Percentiles rank a stretch among this genome's conserved stretches.
These are phyloP conservation scores for Alternaria postmessia DNA, from an alignment of 2,329 filamentous ascomycete species.

Conservation along the genomic window DNA sequence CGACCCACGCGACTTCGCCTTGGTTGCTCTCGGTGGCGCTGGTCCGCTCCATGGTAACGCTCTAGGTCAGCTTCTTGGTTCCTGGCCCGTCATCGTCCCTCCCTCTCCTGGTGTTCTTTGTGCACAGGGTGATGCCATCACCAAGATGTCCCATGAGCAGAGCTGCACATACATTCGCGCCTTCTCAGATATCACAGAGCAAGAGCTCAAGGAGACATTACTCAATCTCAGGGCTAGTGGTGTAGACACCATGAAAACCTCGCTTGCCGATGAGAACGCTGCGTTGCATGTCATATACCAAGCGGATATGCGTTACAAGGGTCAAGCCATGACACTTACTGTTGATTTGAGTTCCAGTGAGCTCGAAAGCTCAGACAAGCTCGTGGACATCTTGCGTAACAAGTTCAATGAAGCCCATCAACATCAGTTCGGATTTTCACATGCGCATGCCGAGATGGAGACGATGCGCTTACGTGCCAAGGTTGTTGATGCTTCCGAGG, in stretches of 20 bases:
- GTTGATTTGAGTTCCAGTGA: slow-evolving; percentile 49
- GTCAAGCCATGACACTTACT: slow-evolving; percentile 52
- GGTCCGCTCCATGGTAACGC: slow-evolving; percentile 62
- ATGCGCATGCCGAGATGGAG: slow-evolving; percentile 57
- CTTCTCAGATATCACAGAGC: slow-evolving; percentile 47
- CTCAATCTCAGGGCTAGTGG: slow-evolving; percentile 49
- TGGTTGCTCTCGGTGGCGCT: slow-evolving; percentile 61
- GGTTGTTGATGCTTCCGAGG: slow-evolving; percentile 54
- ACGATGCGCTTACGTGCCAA: slow-evolving; percentile 59
- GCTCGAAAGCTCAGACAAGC: slow-evolving; percentile 39
- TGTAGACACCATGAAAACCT: slow-evolving; percentile 50
- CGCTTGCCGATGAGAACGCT: slow-evolving; percentile 44
- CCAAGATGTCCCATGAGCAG: slow-evolving; percentile 58
- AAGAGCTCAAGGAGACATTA: slow-evolving; percentile 48
- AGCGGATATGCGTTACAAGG: slow-evolving; percentile 59
- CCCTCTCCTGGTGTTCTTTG: slow-evolving; percentile 60
- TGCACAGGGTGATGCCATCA: slow-evolving; percentile 60
- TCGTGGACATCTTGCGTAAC: slow-evolving; percentile 45
- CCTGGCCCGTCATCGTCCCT: slow-evolving; percentile 63
- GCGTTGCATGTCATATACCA: slow-evolving; percentile 51
- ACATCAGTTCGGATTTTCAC: slow-evolving; percentile 57
- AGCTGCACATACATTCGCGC: slow-evolving; percentile 57
- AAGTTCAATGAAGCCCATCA: slow-evolving; percentile 56
- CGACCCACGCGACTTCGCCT: slow-evolving; percentile 60
- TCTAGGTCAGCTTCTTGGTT: slow-evolving; percentile 59